Percentiles rank a stretch among this genome's conserved stretches.
Conservation (phyloP, 2,329 filamentous ascomycete genomes). For the Dothistroma pini region DNA sequence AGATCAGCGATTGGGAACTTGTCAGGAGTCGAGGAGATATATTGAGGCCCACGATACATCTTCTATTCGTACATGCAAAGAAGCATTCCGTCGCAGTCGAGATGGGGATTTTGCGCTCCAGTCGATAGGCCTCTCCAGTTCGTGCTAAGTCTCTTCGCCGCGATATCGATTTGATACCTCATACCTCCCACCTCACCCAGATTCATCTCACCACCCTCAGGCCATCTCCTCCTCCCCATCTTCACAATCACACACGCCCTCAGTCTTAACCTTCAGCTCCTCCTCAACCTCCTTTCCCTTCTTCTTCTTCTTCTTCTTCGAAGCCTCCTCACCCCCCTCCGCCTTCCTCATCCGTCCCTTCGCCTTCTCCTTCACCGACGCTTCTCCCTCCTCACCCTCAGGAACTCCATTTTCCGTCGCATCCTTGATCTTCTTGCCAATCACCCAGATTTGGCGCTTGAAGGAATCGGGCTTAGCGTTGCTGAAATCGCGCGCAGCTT, state of each 20-base stretch:
- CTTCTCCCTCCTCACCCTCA: not conserved
- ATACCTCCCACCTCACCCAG: not conserved
- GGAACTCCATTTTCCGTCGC: conserved; percentile 4
- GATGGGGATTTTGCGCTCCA: not conserved
- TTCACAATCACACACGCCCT: not conserved
- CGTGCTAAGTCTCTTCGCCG: not conserved
- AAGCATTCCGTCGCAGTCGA: no score
- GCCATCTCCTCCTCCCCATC: conserved; percentile 11
- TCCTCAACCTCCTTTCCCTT: not conserved
- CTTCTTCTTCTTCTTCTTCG: not conserved
- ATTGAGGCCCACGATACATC: not conserved
- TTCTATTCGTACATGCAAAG: not conserved
- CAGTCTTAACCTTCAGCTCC: not conserved
- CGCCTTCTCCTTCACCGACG: conserved; percentile 3
- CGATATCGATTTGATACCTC: not conserved
- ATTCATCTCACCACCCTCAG: not conserved
- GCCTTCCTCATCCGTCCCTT: conserved; percentile 12
- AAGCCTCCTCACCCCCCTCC: conserved; percentile 1
- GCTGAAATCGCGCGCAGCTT: conserved; percentile 20
- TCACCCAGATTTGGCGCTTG: conserved; percentile 24
- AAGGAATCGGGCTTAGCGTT: conserved; percentile 19
- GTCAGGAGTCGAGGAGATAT: not conserved
- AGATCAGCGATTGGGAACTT: not conserved
- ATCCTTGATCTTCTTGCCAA: conserved; percentile 25
- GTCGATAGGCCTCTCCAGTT: not conserved